phyloP scores from a whole-genome alignment of 2,329 filamentous ascomycete species.

The Paradendryphiella salina region DNA sequence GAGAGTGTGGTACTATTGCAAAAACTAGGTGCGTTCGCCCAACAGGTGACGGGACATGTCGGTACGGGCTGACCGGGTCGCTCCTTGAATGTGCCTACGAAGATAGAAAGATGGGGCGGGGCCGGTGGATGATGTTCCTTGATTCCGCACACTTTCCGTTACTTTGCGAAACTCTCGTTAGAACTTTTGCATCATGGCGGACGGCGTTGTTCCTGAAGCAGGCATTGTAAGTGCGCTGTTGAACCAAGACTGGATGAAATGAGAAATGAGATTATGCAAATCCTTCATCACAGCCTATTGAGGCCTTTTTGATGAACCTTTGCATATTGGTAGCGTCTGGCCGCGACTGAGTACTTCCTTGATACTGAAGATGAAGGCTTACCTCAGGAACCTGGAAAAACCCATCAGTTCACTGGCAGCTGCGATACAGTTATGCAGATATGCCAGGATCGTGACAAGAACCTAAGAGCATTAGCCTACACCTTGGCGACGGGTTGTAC shows the following conservation, averaged over 20 bases:
- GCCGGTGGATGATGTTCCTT: background rate
- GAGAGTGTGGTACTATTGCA: conserved; percentile 6
- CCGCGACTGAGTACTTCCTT: no score
- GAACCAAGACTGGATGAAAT: background rate
- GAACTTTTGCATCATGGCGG: conserved; percentile 6
- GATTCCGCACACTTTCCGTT: background rate
- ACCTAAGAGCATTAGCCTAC: no score
- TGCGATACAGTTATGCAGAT: no score
- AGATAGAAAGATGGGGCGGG: background rate
- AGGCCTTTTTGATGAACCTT: conserved; percentile 15
- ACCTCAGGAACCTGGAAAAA: no score
- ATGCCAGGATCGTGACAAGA: no score
- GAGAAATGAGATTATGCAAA: background rate
- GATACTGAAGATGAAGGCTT: no score
- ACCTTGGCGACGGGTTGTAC: no score
- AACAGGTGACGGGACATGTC: background rate
- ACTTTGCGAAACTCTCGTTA: background rate
- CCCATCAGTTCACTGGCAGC: no score
- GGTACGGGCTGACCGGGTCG: background rate
- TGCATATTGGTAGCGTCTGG: conserved; percentile 21
- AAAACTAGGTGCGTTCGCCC: conserved; percentile 1
- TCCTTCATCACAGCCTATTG: conserved; percentile 12
- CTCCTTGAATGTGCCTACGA: background rate
- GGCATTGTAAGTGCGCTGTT: conserved; percentile 15
- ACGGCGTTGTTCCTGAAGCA: conserved; percentile 10